Evolutionary conservation across 2,329 filamentous ascomycete species (phyloP), one percentile per base, ranked within the genome.

Genomic region (Pestalotiopsis sp.): DNA sequence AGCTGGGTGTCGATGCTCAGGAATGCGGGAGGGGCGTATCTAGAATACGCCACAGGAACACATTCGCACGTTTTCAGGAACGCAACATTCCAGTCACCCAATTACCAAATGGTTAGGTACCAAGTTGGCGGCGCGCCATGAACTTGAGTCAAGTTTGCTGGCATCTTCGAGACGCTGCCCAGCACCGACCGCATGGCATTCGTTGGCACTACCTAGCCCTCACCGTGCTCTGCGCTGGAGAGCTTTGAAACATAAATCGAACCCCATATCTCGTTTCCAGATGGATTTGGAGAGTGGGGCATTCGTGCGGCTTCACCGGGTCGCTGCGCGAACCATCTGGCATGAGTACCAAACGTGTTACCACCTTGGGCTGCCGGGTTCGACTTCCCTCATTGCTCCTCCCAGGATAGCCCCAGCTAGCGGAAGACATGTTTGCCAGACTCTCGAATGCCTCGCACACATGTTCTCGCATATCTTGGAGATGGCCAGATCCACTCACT

Each of bases 371-470:
- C 20, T 52, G 45, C 45, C 20, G 64, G 27, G 36, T 71, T 57
- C 70, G 57, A 67, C 69, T 69, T 69, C 65, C 69, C 69, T 20
- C 67, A 56, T 71, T 70, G 68, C 68, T 64, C 65, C 63, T 67
- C 38, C 64, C 39, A n/a, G 63, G 63, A 66, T 56, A 36, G 38
- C 38, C 59, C 36, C 66, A 65, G 49, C 49, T 45, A 66, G 52
- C 17, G 62, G 17, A 39, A 65, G 68, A 56, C 65, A 57, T 66
- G 69, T 66, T 69, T 68, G 49, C 60, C 66, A 60, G 57, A 58
- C 57, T 64, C 66, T 64, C 64, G 39, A 45, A 71, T 73, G 70
- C 72, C 68, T 73, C 71, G 68, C 70, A 68, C 31, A 20, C 25
- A 38, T 14, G 25, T 20, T 57, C 25, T 38, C 23, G 13, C 14